Conservation (phyloP, 768 basidiomycete genomes). For the Nidularia sp. region DNA sequence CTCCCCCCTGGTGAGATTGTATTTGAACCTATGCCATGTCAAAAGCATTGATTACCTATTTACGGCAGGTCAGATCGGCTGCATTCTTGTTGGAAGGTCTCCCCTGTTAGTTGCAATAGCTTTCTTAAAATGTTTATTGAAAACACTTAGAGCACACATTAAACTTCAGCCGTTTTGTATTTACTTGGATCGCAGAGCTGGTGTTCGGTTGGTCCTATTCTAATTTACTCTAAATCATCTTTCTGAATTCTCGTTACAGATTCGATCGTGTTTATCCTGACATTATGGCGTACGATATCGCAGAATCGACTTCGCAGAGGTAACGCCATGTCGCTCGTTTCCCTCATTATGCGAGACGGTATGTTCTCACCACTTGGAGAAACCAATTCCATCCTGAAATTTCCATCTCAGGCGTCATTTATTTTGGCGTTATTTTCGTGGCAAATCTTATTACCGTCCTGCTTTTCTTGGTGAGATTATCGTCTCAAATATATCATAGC, state of each 20-base stretch:
- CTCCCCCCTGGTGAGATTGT: slow-evolving; percentile 21
- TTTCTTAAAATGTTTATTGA: not conserved
- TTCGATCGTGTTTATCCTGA: slow-evolving; percentile 23
- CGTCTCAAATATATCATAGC: too few relatives aligned
- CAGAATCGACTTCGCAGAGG: slow-evolving; percentile 9
- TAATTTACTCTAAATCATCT: not conserved
- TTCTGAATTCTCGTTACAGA: slow-evolving; percentile 12
- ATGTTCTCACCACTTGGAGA: not conserved
- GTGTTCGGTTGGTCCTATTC: slow-evolving; percentile 19
- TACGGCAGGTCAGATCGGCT: slow-evolving; percentile 23
- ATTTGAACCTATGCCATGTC: not conserved
- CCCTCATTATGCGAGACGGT: slow-evolving; percentile 30
- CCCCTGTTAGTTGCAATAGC: slow-evolving; percentile 14
- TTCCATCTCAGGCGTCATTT: slow-evolving; percentile 20
- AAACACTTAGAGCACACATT: not conserved
- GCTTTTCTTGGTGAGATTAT: slow-evolving; percentile 22
- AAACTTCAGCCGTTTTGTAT: slow-evolving; percentile 22
- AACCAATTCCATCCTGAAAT: not conserved
- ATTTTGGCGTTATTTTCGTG: slow-evolving; percentile 27
- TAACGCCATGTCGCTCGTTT: slow-evolving; percentile 14
- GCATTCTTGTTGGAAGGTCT: slow-evolving; percentile 27
- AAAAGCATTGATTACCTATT: not conserved
- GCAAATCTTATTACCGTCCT: slow-evolving; percentile 26
- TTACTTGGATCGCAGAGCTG: slow-evolving; percentile 32
- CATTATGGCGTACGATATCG: slow-evolving; percentile 19